phyloP scores from a whole-genome alignment of 192 early-diverging fungal genomes.

The Chytriomyces hyalinus region DNA sequence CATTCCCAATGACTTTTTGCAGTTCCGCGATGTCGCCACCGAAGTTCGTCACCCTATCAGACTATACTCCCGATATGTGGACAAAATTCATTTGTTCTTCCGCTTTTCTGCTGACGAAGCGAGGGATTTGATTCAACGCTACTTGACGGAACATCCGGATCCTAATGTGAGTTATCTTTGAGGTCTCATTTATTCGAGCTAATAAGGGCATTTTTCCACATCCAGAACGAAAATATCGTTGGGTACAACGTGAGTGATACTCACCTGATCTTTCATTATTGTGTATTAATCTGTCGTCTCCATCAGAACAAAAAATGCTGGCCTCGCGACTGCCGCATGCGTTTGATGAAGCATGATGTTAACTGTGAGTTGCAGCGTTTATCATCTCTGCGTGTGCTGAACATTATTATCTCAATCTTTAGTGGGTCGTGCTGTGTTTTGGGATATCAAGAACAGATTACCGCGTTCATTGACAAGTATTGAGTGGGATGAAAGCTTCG shows the following conservation, averaged over 20 bases:
- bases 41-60: slow-evolving; percentile 97
- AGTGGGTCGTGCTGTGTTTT: slow-evolving; percentile 95
- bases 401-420: not conserved
- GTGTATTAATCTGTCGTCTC: not conserved
- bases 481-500: slow-evolving; percentile 98
- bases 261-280: slow-evolving; percentile 1
- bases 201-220: not conserved
- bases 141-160: slow-evolving; percentile 97
- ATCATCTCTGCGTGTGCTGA: not conserved
- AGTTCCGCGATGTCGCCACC: slow-evolving; percentile 87
- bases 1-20: slow-evolving; percentile 95
- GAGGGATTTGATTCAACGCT: slow-evolving; percentile 94
- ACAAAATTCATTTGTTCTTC: slow-evolving; percentile 91
- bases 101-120: slow-evolving; percentile 93
- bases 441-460: slow-evolving; percentile 98
- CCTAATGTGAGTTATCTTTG: slow-evolving; percentile 67
- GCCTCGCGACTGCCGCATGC: slow-evolving; percentile 99
- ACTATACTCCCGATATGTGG: slow-evolving; percentile 93
- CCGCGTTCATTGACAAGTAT: slow-evolving; percentile 96
- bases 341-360: slow-evolving; percentile 98
- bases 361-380: slow-evolving; percentile 53
- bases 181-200: slow-evolving; percentile 1
- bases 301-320: slow-evolving; percentile 89
- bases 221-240: slow-evolving; percentile 89
- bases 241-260: slow-evolving; percentile 77